Evolutionary conservation across 495 filamentous ascomycete species (phyloP).

Genomic region (Penicillium mononematosum): DNA sequence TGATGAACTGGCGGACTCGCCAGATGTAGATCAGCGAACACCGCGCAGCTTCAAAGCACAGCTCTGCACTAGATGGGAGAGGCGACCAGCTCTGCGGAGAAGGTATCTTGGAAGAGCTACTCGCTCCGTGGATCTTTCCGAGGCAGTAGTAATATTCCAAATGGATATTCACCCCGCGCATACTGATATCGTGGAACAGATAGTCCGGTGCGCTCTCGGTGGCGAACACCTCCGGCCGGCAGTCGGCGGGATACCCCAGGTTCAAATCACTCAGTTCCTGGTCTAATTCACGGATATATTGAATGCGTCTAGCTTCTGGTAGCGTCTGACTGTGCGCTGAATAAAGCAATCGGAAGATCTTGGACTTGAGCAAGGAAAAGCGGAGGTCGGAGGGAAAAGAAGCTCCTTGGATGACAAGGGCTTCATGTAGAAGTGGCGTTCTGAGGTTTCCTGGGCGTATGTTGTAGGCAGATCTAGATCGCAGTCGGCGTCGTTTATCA

Average conservation of each 20-base stretch:
- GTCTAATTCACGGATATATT: constrained; percentile 30
- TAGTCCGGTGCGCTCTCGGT: constrained; percentile 24
- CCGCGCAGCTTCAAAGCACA: constrained; percentile 27
- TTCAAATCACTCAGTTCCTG: constrained; percentile 27
- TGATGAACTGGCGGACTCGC: constrained; percentile 24
- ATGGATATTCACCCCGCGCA: constrained; percentile 30
- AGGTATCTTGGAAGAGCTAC: constrained; percentile 8
- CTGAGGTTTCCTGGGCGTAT: constrained; percentile 23
- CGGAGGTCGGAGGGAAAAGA: constrained; percentile 32
- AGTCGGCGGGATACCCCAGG: constrained; percentile 19
- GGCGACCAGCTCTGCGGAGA: constrained; percentile 6
- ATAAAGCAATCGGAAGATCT: constrained; percentile 28
- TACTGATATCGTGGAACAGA: constrained; percentile 30
- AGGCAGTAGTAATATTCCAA: constrained; percentile 34
- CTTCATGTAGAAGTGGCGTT: constrained; percentile 24
- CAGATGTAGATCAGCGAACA: constrained; percentile 28
- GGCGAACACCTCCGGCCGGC: constrained; percentile 25
- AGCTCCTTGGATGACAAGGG: constrained; percentile 25
- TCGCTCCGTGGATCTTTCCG: constrained; percentile 30
- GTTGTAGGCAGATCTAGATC: constrained; percentile 30
- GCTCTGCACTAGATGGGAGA: constrained; percentile 26
- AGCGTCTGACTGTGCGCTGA: constrained; percentile 15
- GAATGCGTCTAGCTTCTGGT: constrained; percentile 24
- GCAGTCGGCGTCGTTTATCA: constrained; percentile 33
- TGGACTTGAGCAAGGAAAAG: constrained; percentile 30